These are phyloP conservation scores for Fagopyrum tataricum DNA, from an alignment of 148 eudicot genomes.

Conservation along the genomic window DNA sequence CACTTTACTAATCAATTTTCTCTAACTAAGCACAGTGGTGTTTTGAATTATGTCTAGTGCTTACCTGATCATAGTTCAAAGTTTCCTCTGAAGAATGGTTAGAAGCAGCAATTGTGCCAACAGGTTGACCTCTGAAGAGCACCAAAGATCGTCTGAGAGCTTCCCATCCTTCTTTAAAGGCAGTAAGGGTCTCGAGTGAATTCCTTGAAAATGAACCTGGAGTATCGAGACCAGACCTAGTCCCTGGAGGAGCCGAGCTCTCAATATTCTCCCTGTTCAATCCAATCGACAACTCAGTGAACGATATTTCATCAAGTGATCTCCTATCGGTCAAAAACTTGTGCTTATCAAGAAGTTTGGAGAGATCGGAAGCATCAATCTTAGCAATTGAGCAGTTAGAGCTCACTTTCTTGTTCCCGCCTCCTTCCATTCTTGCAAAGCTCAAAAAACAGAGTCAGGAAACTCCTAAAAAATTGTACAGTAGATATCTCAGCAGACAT, in stretches of 20 bases:
- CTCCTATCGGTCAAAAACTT: constrained; percentile 73
- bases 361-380: constrained; percentile 67
- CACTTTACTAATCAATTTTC: not conserved
- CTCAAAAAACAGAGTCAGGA: not conserved
- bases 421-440: constrained; percentile 43
- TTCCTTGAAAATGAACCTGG: constrained; percentile 82
- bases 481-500: not conserved
- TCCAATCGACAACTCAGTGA: constrained; percentile 75
- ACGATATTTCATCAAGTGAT: constrained; percentile 86
- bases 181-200: constrained; percentile 88
- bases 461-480: not conserved
- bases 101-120: constrained; percentile 90
- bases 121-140: constrained; percentile 75
- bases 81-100: constrained; percentile 97
- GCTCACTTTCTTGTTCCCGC: constrained; percentile 65
- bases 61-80: constrained; percentile 93
- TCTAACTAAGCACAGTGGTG: not conserved
- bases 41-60: not conserved
- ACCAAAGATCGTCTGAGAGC: constrained; percentile 84
- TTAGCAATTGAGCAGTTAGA: constrained; percentile 76
- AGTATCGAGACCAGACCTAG: constrained; percentile 66
- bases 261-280: constrained; percentile 61
- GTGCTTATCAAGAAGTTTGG: constrained; percentile 75
- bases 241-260: constrained; percentile 61
- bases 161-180: constrained; percentile 79